Percentiles rank a stretch among this genome's conserved stretches.
Evolutionary conservation across 495 filamentous ascomycete species (phyloP).

Genomic region (Podospora appendiculata): DNA sequence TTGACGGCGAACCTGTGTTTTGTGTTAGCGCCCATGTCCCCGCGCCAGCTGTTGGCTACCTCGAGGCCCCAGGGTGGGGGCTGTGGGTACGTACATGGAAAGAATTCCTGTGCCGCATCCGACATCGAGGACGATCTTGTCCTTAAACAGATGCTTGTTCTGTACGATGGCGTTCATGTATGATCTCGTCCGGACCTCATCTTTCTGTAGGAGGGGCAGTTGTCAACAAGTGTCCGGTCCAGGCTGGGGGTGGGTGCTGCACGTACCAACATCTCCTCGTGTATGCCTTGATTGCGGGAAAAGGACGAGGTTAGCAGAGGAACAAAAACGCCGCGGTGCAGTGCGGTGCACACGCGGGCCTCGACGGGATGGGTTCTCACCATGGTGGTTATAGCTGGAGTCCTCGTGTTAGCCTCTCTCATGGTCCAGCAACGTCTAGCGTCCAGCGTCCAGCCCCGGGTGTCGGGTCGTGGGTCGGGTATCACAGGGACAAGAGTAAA

Average conservation of each 20-base stretch:
- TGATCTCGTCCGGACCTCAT: conserved; percentile 90
- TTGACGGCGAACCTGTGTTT: conserved; percentile 66
- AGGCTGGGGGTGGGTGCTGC: conserved; percentile 1
- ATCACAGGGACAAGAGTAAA: background rate
- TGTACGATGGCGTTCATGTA: conserved; percentile 97
- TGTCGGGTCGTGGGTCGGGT: background rate
- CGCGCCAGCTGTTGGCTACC: too few species aligned
- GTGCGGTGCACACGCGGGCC: too few species aligned
- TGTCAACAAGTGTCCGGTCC: background rate
- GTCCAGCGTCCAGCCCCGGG: background rate
- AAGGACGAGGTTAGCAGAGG: conserved; percentile 22
- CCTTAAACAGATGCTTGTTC: conserved; percentile 84
- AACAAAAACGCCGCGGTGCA: too few species aligned
- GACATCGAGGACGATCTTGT: conserved; percentile 86
- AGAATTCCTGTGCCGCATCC: conserved; percentile 90
- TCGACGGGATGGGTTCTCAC: conserved; percentile 39
- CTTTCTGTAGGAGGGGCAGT: conserved; percentile 56
- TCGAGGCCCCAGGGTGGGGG: background rate
- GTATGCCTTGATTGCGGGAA: conserved; percentile 57
- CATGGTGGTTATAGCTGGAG: conserved; percentile 88
- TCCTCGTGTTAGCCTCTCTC: conserved; percentile 5
- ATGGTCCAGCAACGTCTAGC: background rate
- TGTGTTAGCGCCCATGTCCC: background rate
- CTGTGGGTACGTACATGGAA: conserved; percentile 54
- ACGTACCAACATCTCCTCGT: conserved; percentile 97